Percentiles rank a stretch among this genome's conserved stretches.
Conservation (phyloP, 352 stramenopile genomes). For the Saprolegnia parasitica region DNA sequence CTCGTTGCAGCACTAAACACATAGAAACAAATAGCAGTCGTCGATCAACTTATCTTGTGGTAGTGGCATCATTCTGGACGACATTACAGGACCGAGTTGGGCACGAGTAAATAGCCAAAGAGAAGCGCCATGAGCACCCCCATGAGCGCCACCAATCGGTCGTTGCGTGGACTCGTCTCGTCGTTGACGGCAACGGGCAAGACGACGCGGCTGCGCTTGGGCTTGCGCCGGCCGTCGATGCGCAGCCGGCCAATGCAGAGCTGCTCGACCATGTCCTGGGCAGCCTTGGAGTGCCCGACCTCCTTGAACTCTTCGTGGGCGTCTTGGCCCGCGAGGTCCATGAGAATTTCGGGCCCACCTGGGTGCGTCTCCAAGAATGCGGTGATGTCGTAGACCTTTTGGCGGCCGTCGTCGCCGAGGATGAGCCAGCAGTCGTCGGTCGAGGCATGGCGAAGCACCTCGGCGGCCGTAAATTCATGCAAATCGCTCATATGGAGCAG, state of each 20-base stretch:
- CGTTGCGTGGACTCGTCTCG: slow-evolving; percentile 24
- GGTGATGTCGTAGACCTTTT: slow-evolving; percentile 97
- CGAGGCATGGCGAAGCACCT: slow-evolving; percentile 86
- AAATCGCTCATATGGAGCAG: slow-evolving; percentile 14
- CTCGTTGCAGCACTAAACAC: slow-evolving; percentile 2
- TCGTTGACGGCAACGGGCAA: slow-evolving; percentile 19
- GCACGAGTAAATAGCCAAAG: slow-evolving; percentile 26
- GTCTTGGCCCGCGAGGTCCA: slow-evolving; percentile 92
- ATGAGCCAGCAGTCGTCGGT: slow-evolving; percentile 85
- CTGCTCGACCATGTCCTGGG: slow-evolving; percentile 89
- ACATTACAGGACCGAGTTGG: neutral
- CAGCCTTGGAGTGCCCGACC: slow-evolving; percentile 97
- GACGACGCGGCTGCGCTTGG: slow-evolving; percentile 15
- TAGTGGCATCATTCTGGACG: too few relatives aligned
- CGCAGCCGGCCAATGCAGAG: slow-evolving; percentile 90
- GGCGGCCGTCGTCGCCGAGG: slow-evolving; percentile 56
- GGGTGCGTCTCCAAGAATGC: slow-evolving; percentile 98
- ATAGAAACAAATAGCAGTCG: too few relatives aligned
- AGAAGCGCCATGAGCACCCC: slow-evolving; percentile 38
- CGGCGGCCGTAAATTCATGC: slow-evolving; percentile 87
- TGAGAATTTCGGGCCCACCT: slow-evolving; percentile 96
- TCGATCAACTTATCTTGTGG: slow-evolving; percentile 4
- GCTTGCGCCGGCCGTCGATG: slow-evolving; percentile 44
- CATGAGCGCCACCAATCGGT: slow-evolving; percentile 35
- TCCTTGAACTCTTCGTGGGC: slow-evolving; percentile 94